Evolutionary conservation across 345 rosid genomes (phyloP).

Genomic region (Eucalyptus grandis): DNA sequence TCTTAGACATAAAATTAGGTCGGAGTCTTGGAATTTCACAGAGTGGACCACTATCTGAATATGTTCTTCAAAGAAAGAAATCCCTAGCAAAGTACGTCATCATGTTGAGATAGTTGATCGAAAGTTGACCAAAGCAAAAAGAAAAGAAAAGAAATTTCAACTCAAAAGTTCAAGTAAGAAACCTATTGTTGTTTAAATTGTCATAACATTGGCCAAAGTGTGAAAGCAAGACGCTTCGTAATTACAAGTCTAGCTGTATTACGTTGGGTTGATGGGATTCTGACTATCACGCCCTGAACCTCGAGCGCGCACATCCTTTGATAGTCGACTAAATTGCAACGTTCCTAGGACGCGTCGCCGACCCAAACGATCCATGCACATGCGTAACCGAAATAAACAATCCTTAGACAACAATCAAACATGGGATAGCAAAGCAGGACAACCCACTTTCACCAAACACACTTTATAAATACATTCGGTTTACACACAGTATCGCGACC

Average conservation of each 20-base stretch:
- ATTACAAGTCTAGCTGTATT: not conserved
- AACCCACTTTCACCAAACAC: too few species aligned
- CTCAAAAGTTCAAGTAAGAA: not conserved
- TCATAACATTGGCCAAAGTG: not conserved
- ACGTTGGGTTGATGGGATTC: not conserved
- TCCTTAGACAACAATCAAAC: too few species aligned
- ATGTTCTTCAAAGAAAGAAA: not conserved
- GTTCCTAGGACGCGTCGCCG: rapidly evolving
- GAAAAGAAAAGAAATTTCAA: not conserved
- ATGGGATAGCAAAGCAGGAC: too few species aligned
- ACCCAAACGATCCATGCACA: too few species aligned
- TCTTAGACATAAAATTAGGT: not conserved
- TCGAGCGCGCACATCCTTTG: too few species aligned
- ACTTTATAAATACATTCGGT: too few species aligned
- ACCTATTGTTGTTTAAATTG: not conserved
- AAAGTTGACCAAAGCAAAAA: not conserved
- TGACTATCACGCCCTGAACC: too few species aligned
- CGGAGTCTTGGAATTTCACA: not conserved
- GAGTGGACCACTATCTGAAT: not conserved
- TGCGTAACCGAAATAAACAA: too few species aligned
- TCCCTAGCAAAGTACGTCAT: not conserved
- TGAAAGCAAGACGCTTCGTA: not conserved
- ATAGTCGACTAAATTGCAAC: rapidly evolving
- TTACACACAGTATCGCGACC: too few species aligned
- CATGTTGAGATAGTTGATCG: not conserved